These are phyloP conservation scores for Ensete ventricosum DNA, from an alignment of 176 grass and related monocot species.

Conservation along the genomic window DNA sequence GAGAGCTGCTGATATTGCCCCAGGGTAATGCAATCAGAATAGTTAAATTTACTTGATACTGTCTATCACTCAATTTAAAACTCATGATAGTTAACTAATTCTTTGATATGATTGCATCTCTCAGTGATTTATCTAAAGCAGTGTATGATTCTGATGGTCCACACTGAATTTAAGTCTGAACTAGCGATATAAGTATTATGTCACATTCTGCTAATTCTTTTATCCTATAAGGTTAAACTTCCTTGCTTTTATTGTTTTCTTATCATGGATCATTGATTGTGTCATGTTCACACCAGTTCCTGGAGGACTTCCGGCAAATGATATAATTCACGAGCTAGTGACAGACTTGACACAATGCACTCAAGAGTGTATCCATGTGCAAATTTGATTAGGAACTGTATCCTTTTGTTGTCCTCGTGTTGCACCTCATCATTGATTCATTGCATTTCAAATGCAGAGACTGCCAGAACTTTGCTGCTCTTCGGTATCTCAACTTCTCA, in stretches of 20 bases:
- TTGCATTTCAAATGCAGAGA: slow-evolving; percentile 15
- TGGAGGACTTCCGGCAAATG: slow-evolving; percentile 70
- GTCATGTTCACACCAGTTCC: slow-evolving; percentile 55
- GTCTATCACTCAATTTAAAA: not conserved
- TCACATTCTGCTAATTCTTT: no score
- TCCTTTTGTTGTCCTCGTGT: not conserved
- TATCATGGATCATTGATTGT: no score
- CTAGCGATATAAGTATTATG: no score
- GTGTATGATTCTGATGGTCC: not conserved
- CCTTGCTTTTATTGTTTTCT: no score
- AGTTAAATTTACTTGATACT: not conserved
- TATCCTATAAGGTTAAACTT: no score
- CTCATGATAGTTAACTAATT: not conserved
- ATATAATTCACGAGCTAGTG: slow-evolving; percentile 76
- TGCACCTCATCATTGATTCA: not conserved
- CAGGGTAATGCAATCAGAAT: slow-evolving; percentile 37
- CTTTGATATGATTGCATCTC: not conserved
- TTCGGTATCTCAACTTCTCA: slow-evolving; percentile 79
- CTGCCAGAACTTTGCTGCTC: slow-evolving; percentile 86
- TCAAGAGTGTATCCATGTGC: slow-evolving; percentile 93
- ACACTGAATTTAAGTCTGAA: no score
- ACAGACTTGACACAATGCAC: slow-evolving; percentile 86
- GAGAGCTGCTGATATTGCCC: slow-evolving; percentile 94
- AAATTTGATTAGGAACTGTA: not conserved
- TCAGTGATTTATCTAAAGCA: not conserved